A percentile compares a stretch with the other conserved stretches of the same genome.
These are phyloP conservation scores for Globisporangium paddicum DNA, from an alignment of 352 stramenopile species.

Conservation along the genomic window DNA sequence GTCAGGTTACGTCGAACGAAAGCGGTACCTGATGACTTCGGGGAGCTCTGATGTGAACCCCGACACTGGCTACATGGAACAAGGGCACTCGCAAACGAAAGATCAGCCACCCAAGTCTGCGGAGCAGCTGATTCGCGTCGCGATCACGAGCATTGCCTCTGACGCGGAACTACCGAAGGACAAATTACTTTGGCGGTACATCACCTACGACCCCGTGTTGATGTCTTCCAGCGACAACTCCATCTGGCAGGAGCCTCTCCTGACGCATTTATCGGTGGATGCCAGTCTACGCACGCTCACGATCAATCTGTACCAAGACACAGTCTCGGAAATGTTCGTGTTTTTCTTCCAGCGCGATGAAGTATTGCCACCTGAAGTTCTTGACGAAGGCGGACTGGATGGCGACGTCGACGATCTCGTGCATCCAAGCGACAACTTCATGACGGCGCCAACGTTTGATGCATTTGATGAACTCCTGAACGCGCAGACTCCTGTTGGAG, in stretches of 20 bases:
- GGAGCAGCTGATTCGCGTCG: conserved; percentile 59
- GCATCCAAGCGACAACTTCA: neutral
- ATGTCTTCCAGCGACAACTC: conserved; percentile 28
- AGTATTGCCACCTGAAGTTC: neutral
- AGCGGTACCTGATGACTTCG: conserved; percentile 60
- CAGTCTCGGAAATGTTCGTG: conserved; percentile 63
- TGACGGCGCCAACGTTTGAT: neutral
- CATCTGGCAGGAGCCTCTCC: conserved; percentile 70
- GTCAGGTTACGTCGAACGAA: conserved; percentile 14
- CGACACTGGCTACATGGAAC: conserved; percentile 8
- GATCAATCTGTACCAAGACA: conserved; percentile 77
- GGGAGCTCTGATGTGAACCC: conserved; percentile 26
- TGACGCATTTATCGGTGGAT: conserved; percentile 70
- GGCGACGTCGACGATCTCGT: neutral
- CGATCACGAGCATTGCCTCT: conserved; percentile 64
- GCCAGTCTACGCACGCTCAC: conserved; percentile 59
- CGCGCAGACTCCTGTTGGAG: conserved; percentile 8
- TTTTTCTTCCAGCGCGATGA: conserved; percentile 68
- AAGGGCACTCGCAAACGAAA: neutral
- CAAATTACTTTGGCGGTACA: conserved; percentile 34
- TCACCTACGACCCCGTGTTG: conserved; percentile 32
- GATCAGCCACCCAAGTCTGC: conserved; percentile 17
- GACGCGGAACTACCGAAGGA: conserved; percentile 63
- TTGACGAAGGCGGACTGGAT: neutral
- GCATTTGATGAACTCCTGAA: conserved; percentile 4